Percentiles rank a stretch among this genome's conserved stretches.
phyloP scores from a whole-genome alignment of 306 rosid species.

The Argentina anserina region DNA sequence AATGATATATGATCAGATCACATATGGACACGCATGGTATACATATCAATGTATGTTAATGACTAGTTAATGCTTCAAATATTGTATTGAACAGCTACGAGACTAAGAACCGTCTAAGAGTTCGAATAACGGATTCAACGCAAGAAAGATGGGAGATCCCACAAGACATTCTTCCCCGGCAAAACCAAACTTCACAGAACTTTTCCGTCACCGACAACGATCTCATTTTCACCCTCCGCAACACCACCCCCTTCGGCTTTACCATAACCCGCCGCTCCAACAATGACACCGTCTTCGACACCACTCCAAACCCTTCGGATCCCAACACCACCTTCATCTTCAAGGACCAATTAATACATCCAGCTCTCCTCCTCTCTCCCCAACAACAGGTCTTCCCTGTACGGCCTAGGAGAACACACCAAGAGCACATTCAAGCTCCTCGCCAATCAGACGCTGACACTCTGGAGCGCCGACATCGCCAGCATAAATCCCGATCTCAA shows the following conservation, averaged over 20 bases:
- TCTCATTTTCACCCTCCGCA: slow-evolving; percentile 54
- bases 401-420: slow-evolving; percentile 77
- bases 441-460: slow-evolving; percentile 43
- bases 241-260: slow-evolving; percentile 73
- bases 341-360: slow-evolving; percentile 70
- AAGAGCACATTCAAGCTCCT: slow-evolving; percentile 53
- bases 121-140: slow-evolving; percentile 50
- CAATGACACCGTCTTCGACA: slow-evolving; percentile 50
- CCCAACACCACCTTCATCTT: slow-evolving; percentile 47
- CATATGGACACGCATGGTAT: too few species aligned
- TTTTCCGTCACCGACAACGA: slow-evolving; percentile 28
- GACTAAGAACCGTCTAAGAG: slow-evolving; percentile 45
- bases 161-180: slow-evolving; percentile 41
- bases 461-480: slow-evolving; percentile 55
- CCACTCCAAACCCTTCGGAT: slow-evolving; percentile 38
- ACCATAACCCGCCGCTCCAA: slow-evolving; percentile 54
- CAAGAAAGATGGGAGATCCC: slow-evolving; percentile 77
- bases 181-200: slow-evolving; percentile 5
- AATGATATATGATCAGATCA: too few species aligned
- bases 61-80: background rate
- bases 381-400: slow-evolving; percentile 39
- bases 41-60: too few species aligned
- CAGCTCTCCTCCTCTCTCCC: slow-evolving; percentile 73
- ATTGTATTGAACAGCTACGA: slow-evolving; percentile 42
- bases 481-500: slow-evolving; percentile 43